Evolutionary conservation across 257 asterid species (phyloP), one percentile per base, ranked within the genome.

Genomic region (Fraxinus pennsylvanica): DNA sequence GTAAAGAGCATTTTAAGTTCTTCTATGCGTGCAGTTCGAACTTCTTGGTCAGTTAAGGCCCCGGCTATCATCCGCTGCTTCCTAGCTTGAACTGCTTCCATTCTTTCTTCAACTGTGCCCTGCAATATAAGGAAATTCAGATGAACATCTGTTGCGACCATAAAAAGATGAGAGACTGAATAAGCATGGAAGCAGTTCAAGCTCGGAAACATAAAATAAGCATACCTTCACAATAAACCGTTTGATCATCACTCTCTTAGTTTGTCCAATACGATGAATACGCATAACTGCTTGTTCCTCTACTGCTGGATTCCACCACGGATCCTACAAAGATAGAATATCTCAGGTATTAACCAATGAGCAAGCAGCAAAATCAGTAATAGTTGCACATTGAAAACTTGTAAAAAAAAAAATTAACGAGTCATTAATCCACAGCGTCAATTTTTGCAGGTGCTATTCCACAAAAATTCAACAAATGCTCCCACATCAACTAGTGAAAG

Each of bases 241-340:
- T 80, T 82, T 93, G 82, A 95, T 93, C 54, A 30, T 75, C 78
- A 95, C 99, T 12, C 79, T 90, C 80, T 92, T 88, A 39, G 93
- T 93, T 83, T 95, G 99, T 78, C 99, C 99, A 59, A 95, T 93
- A 50, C 99, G 99, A 86, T 95, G 99, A 85, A 95, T 92, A 68
- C 98, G 97, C 99, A 95, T 95, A 61, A 95, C 97, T 32, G 99
- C 98, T 84, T 95, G 99, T 70, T 95, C 99, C 87, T 95, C 99
- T 36, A 95, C 99, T 69, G 99, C 99, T 35, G 98, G 97, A 87
- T 95, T 95, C 99, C 99, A 95, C 99, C 98, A 95, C 4, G 99
- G 99, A 87, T 95, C 99, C 99, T 94, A 84, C 82, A 79, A 33
- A 38, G 22, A 71, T 76, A 71, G 59, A 67, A 82, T 39, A 15